These are phyloP conservation scores for Coriaria nepalensis DNA, from an alignment of 306 rosid genomes.

Conservation along the genomic window DNA sequence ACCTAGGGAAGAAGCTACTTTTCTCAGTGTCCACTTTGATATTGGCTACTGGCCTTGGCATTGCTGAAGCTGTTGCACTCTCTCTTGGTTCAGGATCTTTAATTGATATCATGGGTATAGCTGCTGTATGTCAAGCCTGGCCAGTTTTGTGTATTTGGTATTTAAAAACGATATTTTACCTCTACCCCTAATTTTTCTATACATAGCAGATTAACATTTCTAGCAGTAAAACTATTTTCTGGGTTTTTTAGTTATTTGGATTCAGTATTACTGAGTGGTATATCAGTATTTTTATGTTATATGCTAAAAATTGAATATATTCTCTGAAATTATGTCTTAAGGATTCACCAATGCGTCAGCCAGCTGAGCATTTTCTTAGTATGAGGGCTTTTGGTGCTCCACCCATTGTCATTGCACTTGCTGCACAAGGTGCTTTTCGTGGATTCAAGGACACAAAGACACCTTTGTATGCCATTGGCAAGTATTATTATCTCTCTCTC, in stretches of 20 bases:
- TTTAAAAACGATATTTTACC: not conserved
- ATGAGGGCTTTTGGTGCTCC: constrained; percentile 90
- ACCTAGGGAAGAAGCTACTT: constrained; percentile 44
- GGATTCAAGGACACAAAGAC: constrained; percentile 89
- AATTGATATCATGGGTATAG: constrained; percentile 85
- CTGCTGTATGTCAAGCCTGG: constrained; percentile 61
- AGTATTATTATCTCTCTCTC: constrained; percentile 24
- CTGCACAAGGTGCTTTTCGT: constrained; percentile 94
- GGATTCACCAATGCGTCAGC: constrained; percentile 83
- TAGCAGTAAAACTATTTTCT: not conserved
- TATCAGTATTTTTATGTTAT: not conserved
- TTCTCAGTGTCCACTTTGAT: constrained; percentile 67
- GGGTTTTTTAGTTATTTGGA: no score
- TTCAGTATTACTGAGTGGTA: not conserved
- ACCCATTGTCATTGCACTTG: constrained; percentile 74
- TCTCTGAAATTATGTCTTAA: constrained; percentile 14
- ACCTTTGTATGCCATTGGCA: constrained; percentile 81
- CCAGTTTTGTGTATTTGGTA: constrained; percentile 11
- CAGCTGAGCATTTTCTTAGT: constrained; percentile 77
- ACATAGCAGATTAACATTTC: not conserved
- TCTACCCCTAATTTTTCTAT: not conserved
- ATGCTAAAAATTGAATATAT: not conserved
- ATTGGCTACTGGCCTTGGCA: constrained; percentile 74
- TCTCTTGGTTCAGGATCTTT: constrained; percentile 61
- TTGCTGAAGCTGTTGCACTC: constrained; percentile 72